A percentile compares a stretch with the other conserved stretches of the same genome.
Conservation (phyloP, 2,329 filamentous ascomycete species). For the Venturia oleaginea region DNA sequence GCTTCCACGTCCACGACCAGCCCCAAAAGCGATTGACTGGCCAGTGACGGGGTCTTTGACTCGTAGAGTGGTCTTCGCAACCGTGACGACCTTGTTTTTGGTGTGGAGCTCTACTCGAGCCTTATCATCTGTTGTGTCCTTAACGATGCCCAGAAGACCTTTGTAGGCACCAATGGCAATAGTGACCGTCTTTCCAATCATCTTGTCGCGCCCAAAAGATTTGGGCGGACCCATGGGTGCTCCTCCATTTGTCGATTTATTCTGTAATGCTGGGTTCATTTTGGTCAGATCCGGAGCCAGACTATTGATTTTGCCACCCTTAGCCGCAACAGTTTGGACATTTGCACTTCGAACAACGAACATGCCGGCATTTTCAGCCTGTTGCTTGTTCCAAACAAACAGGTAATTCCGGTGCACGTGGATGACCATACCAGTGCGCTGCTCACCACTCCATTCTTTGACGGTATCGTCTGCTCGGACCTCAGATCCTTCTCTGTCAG, state of each 20-base stretch:
- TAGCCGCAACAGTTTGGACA: slow-evolving; percentile 85
- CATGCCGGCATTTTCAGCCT: slow-evolving; percentile 78
- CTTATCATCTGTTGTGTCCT: slow-evolving; percentile 78
- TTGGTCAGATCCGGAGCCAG: slow-evolving; percentile 71
- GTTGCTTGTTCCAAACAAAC: slow-evolving; percentile 77
- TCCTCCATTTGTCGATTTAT: slow-evolving; percentile 50
- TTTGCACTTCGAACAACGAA: slow-evolving; percentile 81
- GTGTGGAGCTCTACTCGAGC: slow-evolving; percentile 90
- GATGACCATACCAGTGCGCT: slow-evolving; percentile 77
- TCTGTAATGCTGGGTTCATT: slow-evolving; percentile 86
- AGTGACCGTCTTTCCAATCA: slow-evolving; percentile 85
- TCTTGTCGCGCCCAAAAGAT: slow-evolving; percentile 61
- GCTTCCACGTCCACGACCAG: slow-evolving; percentile 5
- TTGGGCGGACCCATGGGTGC: slow-evolving; percentile 49
- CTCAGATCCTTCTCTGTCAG: slow-evolving; percentile 86
- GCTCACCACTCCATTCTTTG: slow-evolving; percentile 79
- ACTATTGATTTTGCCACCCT: slow-evolving; percentile 69
- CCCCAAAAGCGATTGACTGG: slow-evolving; percentile 60
- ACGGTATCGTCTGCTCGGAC: slow-evolving; percentile 88
- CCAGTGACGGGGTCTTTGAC: slow-evolving; percentile 77
- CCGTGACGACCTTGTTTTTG: slow-evolving; percentile 82
- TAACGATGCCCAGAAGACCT: slow-evolving; percentile 87
- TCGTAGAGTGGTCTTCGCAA: slow-evolving; percentile 70
- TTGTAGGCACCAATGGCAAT: slow-evolving; percentile 85
- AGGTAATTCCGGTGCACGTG: slow-evolving; percentile 91